Conservation (phyloP, 192 early-diverging fungal genomes). For the Rhizoclosmatium globosum region DNA sequence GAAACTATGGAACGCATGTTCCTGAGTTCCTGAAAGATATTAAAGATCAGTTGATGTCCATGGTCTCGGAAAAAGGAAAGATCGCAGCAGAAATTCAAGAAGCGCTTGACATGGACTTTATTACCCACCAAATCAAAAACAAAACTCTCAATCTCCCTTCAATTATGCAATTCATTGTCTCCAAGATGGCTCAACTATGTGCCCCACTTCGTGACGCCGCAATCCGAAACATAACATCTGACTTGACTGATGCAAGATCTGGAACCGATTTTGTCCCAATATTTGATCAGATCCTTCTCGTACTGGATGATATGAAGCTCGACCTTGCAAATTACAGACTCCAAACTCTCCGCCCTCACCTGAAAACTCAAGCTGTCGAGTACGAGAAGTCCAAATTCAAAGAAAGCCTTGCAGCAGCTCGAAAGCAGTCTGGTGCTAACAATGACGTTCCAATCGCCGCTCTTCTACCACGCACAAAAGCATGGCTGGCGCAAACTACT, state of each 20-base stretch:
- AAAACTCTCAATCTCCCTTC: slow-evolving; percentile 62
- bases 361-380: slow-evolving; percentile 74
- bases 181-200: slow-evolving; percentile 74
- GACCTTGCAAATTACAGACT: slow-evolving; percentile 84
- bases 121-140: slow-evolving; percentile 70
- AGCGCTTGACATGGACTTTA: slow-evolving; percentile 70
- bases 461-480: slow-evolving; percentile 59
- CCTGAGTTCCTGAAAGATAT: slow-evolving; percentile 64
- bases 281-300: slow-evolving; percentile 60
- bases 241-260: not conserved
- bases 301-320: slow-evolving; percentile 80
- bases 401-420: slow-evolving; percentile 46
- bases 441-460: slow-evolving; percentile 27
- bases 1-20: slow-evolving; percentile 56
- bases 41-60: slow-evolving; percentile 65
- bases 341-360: slow-evolving; percentile 68
- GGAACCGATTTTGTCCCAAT: slow-evolving; percentile 44
- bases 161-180: slow-evolving; percentile 56
- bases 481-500: slow-evolving; percentile 67
- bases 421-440: not conserved
- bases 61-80: slow-evolving; percentile 65
- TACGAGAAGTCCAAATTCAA: slow-evolving; percentile 80
- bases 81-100: slow-evolving; percentile 69
- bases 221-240: slow-evolving; percentile 49
- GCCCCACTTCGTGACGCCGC: slow-evolving; percentile 78